Conservation (phyloP, 345 rosid species). For the Sisymbrium altissimum region DNA sequence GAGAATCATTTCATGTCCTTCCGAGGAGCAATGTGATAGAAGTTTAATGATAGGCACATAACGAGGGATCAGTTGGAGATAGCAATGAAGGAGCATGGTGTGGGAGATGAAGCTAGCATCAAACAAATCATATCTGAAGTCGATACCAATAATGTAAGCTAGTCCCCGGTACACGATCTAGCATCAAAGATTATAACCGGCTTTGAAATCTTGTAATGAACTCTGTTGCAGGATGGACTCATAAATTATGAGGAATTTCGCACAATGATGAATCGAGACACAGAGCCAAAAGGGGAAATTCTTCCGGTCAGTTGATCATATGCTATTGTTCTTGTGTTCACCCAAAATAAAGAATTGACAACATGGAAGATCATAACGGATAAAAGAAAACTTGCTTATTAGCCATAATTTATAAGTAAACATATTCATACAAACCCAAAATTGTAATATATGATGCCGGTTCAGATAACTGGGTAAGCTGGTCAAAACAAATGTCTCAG, state of each 20-base stretch:
- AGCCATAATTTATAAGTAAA: too few species aligned
- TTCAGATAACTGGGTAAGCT: neutral
- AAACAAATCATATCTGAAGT: constrained; percentile 80
- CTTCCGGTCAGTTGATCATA: constrained; percentile 25
- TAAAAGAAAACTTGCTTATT: neutral
- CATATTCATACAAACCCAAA: neutral
- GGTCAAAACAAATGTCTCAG: neutral
- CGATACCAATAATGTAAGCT: constrained; percentile 81
- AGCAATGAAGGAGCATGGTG: constrained; percentile 87
- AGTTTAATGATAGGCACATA: constrained; percentile 43
- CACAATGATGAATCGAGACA: constrained; percentile 69
- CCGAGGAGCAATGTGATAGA: neutral
- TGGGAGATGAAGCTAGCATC: constrained; percentile 80
- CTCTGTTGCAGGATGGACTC: constrained; percentile 61
- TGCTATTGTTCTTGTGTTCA: neutral
- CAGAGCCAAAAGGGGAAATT: constrained; percentile 42
- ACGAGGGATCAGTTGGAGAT: constrained; percentile 82
- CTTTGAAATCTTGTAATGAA: neutral
- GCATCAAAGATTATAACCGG: neutral
- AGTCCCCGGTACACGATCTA: neutral
- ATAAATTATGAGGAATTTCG: constrained; percentile 91
- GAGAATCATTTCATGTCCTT: too few species aligned
- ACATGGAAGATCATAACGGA: neutral
- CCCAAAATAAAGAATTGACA: neutral
- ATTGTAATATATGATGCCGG: neutral